Evolutionary conservation across 1,139 yeast species (phyloP).

Genomic region (Nakaseomyces sp.): DNA sequence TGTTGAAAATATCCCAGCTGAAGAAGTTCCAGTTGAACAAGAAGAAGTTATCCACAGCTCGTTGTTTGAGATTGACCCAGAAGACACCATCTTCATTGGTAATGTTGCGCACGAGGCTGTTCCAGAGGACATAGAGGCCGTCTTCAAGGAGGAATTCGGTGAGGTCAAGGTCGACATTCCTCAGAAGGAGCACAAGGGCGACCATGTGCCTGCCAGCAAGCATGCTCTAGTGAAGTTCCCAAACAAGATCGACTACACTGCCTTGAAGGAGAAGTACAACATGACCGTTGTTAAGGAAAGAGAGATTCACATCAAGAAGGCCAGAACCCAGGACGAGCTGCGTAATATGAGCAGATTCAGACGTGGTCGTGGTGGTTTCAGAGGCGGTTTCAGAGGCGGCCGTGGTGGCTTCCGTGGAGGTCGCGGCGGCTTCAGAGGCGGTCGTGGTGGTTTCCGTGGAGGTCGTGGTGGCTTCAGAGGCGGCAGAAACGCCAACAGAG

Average conservation of each 20-base stretch:
- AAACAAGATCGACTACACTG: conserved; percentile 25
- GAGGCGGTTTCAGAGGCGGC: conserved; percentile 13
- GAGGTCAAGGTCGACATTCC: conserved; percentile 28
- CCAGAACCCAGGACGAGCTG: conserved; percentile 24
- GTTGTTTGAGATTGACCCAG: conserved; percentile 24
- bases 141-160: conserved; percentile 25
- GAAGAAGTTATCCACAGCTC: conserved; percentile 11
- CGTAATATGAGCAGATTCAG: conserved; percentile 12
- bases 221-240: conserved; percentile 31
- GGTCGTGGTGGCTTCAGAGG: conserved; percentile 18
- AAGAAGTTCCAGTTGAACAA: conserved; percentile 9
- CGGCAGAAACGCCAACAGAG: conserved; percentile 21
- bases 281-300: conserved; percentile 26
- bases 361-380: conserved; percentile 11
- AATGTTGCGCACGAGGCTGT: conserved; percentile 28
- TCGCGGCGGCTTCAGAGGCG: conserved; percentile 15
- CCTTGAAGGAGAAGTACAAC: conserved; percentile 28
- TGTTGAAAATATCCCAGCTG: conserved; percentile 5
- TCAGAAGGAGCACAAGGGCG: conserved; percentile 19
- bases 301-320: conserved; percentile 29
- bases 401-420: conserved; percentile 13
- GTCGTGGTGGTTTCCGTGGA: conserved; percentile 16
- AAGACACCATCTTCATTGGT: conserved; percentile 30
- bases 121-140: conserved; percentile 23
- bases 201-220: conserved; percentile 24